Evolutionary conservation across 75 land plant species (phyloP).

Genomic region (Sequoiadendron giganteum): DNA sequence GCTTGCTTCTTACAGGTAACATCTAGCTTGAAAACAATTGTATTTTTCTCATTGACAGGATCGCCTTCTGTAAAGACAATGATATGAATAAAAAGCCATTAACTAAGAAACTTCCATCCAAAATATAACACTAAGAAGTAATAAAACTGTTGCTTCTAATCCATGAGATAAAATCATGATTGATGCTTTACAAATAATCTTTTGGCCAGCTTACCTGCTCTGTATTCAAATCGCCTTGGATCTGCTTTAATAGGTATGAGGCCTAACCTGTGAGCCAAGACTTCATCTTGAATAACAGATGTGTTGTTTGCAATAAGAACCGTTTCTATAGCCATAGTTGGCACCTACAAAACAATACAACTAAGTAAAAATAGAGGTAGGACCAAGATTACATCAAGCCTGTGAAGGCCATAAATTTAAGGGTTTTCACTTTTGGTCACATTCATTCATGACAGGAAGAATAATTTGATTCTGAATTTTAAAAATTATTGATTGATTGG

Average conservation of each 20-base stretch:
- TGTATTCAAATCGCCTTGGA: constrained; percentile 80
- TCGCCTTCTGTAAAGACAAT: constrained; percentile 62
- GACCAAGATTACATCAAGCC: background rate
- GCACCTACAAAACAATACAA: constrained; percentile 50
- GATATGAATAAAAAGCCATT: background rate
- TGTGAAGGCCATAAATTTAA: background rate
- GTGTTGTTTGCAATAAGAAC: constrained; percentile 90
- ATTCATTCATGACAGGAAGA: background rate
- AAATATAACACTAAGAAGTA: background rate
- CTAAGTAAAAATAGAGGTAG: background rate
- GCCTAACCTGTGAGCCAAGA: constrained; percentile 90
- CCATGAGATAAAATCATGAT: background rate
- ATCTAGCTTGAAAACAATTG: constrained; percentile 86
- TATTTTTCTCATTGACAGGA: constrained; percentile 82
- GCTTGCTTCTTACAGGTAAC: constrained; percentile 53
- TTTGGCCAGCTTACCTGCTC: constrained; percentile 50
- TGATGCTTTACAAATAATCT: background rate
- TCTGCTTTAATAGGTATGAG: constrained; percentile 83
- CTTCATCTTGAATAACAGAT: constrained; percentile 88
- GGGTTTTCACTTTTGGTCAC: background rate
- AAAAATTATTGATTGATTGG: background rate
- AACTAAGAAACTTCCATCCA: background rate
- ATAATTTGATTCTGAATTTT: background rate
- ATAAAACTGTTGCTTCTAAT: background rate
- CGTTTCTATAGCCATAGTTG: constrained; percentile 98